Conservation (phyloP, 1,139 yeast species). For the Diutina scorzettiae region DNA sequence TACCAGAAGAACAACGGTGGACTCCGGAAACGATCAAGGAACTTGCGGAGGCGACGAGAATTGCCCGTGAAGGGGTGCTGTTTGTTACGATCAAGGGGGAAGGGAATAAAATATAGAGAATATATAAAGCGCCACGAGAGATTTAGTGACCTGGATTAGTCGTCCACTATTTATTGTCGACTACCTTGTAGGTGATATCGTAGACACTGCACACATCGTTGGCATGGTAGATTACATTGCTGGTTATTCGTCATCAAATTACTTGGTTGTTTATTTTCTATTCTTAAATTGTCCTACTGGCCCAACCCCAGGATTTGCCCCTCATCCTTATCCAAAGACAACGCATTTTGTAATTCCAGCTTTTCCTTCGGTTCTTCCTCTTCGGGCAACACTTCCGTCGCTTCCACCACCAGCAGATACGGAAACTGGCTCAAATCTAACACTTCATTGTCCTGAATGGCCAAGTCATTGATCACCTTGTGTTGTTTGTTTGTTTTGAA, state of each 20-base stretch:
- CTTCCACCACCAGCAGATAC: conserved; percentile 13
- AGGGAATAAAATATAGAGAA: neutral
- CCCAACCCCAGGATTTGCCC: conserved; percentile 12
- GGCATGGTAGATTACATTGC: no score
- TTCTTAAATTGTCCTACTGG: conserved; percentile 3
- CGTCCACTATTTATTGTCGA: no score
- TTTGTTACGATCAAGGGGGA: neutral
- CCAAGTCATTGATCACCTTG: conserved; percentile 9
- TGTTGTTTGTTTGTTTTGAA: conserved; percentile 18
- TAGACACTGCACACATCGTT: no score
- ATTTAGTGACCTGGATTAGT: no score
- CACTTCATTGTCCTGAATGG: conserved; percentile 15
- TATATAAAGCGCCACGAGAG: neutral
- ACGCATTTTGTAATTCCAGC: conserved; percentile 12
- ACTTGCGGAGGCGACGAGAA: neutral
- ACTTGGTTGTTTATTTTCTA: neutral
- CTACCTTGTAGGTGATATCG: no score
- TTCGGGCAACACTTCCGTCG: conserved; percentile 7
- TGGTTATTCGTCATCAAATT: no score
- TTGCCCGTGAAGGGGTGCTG: conserved; percentile 1
- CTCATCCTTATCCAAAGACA: conserved; percentile 12
- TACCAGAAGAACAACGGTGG: neutral
- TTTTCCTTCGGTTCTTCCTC: conserved; percentile 7
- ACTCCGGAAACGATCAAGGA: neutral
- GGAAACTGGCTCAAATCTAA: conserved; percentile 21